Percentiles rank a stretch among this genome's conserved stretches.
Conservation (phyloP, 805 yeast species). For the Scheffersomyces amazonensis region DNA sequence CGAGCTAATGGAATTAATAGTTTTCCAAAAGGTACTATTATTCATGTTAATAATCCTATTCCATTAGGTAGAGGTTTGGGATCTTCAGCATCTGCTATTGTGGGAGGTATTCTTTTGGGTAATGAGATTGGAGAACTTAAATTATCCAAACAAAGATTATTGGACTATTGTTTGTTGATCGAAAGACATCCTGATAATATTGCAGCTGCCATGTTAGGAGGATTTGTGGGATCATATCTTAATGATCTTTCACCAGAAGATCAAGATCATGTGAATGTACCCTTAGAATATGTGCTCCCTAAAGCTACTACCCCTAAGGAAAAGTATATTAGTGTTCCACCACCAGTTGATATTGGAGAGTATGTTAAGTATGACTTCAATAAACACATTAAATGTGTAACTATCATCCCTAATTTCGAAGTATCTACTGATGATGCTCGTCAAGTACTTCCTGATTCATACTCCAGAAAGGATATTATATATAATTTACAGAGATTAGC, state of each 20-base stretch:
- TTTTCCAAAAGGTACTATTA: conserved; percentile 81
- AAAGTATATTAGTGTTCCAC: conserved; percentile 32
- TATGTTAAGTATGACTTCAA: conserved; percentile 86
- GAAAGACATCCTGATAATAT: conserved; percentile 99
- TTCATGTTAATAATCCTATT: conserved; percentile 84
- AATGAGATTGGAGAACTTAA: conserved; percentile 76
- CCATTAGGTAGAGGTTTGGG: conserved; percentile 97
- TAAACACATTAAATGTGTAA: conserved; percentile 76
- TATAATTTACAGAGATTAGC: conserved; percentile 94
- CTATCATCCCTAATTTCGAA: conserved; percentile 92
- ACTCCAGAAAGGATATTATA: conserved; percentile 76
- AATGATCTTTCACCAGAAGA: conserved; percentile 76
- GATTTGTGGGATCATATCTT: conserved; percentile 93
- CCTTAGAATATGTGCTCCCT: conserved; percentile 81
- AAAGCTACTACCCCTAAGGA: conserved; percentile 66
- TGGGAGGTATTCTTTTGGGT: conserved; percentile 91
- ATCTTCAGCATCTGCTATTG: conserved; percentile 97
- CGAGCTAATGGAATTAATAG: conserved; percentile 73
- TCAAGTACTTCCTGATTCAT: conserved; percentile 81
- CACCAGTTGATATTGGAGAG: conserved; percentile 85
- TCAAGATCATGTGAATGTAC: conserved; percentile 65
- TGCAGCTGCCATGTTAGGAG: conserved; percentile 99
- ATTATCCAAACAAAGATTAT: conserved; percentile 73
- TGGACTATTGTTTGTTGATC: conserved; percentile 94
- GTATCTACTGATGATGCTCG: conserved; percentile 90